Conservation (phyloP, 2,329 filamentous ascomycete genomes). For the Exophiala dermatitidis region DNA sequence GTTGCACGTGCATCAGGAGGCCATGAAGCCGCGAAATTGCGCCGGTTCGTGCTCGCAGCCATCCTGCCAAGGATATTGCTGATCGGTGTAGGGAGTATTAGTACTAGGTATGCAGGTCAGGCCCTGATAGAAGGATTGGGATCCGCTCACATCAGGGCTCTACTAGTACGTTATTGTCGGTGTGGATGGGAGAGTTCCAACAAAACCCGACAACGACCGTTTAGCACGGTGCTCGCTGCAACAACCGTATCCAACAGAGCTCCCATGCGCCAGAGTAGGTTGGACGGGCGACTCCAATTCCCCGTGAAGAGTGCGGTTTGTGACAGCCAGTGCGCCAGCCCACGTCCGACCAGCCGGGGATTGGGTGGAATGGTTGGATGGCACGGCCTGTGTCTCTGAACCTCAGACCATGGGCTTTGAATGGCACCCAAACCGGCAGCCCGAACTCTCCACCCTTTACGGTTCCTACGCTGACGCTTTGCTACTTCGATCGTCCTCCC, state of each 20-base stretch:
- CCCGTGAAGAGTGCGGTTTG: constrained; percentile 5
- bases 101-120: neutral
- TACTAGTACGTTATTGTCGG: neutral
- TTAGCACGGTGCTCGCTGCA: constrained; percentile 8
- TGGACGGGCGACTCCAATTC: constrained; percentile 2
- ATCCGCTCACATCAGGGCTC: neutral
- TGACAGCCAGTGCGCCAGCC: constrained; percentile 22
- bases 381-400: constrained; percentile 17
- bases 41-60: constrained; percentile 9
- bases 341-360: constrained; percentile 13
- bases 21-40: constrained; percentile 14
- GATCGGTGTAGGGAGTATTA: neutral
- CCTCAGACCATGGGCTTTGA: constrained; percentile 18
- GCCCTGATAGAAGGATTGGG: neutral
- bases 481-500: constrained; percentile 11
- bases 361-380: constrained; percentile 16
- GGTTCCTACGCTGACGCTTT: constrained; percentile 16
- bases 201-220: neutral
- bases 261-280: constrained; percentile 1
- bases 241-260: neutral
- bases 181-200: neutral
- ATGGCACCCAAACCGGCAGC: constrained; percentile 12
- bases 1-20: constrained; percentile 11
- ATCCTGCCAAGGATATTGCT: neutral
- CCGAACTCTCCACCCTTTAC: constrained; percentile 10